Evolutionary conservation across 2,329 filamentous ascomycete genomes (phyloP), one percentile per base, ranked within the genome.

Genomic region (Triangularia setosa): DNA sequence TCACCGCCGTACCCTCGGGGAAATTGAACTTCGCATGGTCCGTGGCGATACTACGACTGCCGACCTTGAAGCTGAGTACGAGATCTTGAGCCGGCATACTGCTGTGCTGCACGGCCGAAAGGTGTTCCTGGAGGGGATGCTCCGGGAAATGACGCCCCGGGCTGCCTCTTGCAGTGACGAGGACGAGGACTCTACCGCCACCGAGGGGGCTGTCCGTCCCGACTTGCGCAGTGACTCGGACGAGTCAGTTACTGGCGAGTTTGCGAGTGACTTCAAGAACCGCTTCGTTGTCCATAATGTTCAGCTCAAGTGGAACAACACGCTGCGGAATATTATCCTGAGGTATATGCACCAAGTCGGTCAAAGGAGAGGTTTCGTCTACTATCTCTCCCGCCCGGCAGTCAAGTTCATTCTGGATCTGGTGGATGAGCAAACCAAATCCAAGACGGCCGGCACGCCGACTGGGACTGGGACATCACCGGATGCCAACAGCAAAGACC

Each of bases 361-460:
- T 74, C 96, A 99, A 77, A 87, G 95, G 60, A 88, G 95, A 70
- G 96, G 95, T 60, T 98, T 99, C 73, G 89, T 99, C 28, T 99
- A 99, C 79, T 99, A 99, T 77, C 90, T 98, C 79, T 98, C 96
- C 11, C 87, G 94, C 56, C 88, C 93, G 67, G 96, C 95, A 3
- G 91, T 99, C 73, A 99, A 98, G 73, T 99, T 99, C 75, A 98
- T 99, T 64, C 81, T 98, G 9, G 95, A 99, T 75, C 96, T 99
- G 70, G 91, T 99, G 2, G 93, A 98, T 63, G 95, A 99, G 74
- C 93, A 97, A 75, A 86, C 87, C 69, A 95, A 90, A 75, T 86
- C 87, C 21, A 90, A 90, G 73, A 73, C 76, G 28, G 73, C 72
- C 33, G 63, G 73, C 4, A 59, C 73, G 18, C 66, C 71, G 3